A percentile compares a stretch with the other conserved stretches of the same genome.
These are phyloP conservation scores for Termitomyces sp. DNA, from an alignment of 768 basidiomycete genomes.

Conservation along the genomic window DNA sequence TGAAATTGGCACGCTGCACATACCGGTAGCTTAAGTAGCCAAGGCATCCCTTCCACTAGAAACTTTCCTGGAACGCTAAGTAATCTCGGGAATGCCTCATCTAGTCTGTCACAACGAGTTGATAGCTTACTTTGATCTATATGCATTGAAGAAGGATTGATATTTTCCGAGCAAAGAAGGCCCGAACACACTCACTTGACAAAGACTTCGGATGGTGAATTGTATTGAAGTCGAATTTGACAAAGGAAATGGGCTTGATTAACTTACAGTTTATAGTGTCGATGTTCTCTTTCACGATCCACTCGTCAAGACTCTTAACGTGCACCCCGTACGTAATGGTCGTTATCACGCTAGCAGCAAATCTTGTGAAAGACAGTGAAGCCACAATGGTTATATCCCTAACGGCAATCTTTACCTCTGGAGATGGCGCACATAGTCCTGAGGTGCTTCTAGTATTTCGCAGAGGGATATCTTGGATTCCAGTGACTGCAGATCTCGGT, in stretches of 20 bases:
- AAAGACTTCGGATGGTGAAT: neutral
- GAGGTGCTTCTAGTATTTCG: conserved; percentile 33
- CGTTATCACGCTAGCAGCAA: conserved; percentile 38
- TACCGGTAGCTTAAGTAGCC: conserved; percentile 40
- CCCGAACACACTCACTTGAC: neutral
- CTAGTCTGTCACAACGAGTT: neutral
- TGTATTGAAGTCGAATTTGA: neutral
- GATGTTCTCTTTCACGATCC: conserved; percentile 42
- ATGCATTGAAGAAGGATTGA: neutral
- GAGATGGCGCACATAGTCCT: conserved; percentile 33
- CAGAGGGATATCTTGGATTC: conserved; percentile 40
- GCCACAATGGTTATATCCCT: neutral
- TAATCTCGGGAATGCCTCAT: neutral
- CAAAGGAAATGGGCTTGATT: neutral
- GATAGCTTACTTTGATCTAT: neutral
- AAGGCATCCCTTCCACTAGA: conserved; percentile 42
- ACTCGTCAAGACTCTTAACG: conserved; percentile 39
- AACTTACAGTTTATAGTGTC: conserved; percentile 36
- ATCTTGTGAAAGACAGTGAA: conserved; percentile 21
- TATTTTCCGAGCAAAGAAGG: neutral
- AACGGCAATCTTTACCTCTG: conserved; percentile 23
- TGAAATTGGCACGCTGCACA: neutral
- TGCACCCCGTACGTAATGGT: conserved; percentile 39
- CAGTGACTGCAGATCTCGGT: conserved; percentile 40
- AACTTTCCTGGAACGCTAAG: conserved; percentile 43